Percentiles rank a stretch among this genome's conserved stretches.
phyloP scores from a whole-genome alignment of 352 stramenopile genomes.

The Phytophthora citricola region DNA sequence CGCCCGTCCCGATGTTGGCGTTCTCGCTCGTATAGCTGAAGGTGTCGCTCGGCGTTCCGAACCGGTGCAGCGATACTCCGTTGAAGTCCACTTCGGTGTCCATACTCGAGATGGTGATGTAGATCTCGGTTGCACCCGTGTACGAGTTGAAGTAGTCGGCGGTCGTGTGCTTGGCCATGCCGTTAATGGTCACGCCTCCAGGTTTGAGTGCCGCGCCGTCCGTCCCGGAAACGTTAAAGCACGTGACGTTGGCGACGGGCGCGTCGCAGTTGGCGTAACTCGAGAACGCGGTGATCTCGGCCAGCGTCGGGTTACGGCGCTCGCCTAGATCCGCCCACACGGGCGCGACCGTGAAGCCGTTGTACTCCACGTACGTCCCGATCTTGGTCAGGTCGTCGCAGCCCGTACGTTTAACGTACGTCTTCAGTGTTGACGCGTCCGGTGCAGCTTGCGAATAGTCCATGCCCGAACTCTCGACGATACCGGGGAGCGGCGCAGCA shows the following conservation, averaged over 20 bases:
- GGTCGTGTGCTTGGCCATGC: constrained; percentile 49
- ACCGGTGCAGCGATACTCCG: constrained; percentile 60
- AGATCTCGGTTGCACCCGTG: constrained; percentile 45
- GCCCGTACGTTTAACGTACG: constrained; percentile 70
- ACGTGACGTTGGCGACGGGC: constrained; percentile 60
- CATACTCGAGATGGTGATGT: constrained; percentile 52
- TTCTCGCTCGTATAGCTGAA: constrained; percentile 46
- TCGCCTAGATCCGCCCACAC: constrained; percentile 61
- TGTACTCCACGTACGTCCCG: constrained; percentile 70
- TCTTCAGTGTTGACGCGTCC: constrained; percentile 35
- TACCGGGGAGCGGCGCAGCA: constrained; percentile 63
- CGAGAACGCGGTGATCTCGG: constrained; percentile 57
- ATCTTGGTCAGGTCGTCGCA: constrained; percentile 68
- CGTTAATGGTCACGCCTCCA: constrained; percentile 49
- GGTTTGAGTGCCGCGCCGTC: constrained; percentile 55
- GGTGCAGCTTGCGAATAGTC: constrained; percentile 59
- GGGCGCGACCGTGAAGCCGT: constrained; percentile 51
- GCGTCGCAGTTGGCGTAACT: constrained; percentile 63
- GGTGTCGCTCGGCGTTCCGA: constrained; percentile 45
- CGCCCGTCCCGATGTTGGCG: constrained; percentile 45
- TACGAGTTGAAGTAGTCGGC: constrained; percentile 45
- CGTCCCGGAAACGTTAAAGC: constrained; percentile 52
- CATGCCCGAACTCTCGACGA: constrained; percentile 59
- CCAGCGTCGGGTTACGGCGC: constrained; percentile 66
- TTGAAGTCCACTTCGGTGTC: constrained; percentile 50